Percentiles rank a stretch among this genome's conserved stretches.
Conservation (phyloP, 139 green algal genomes). For the Coccomyxa sp. region DNA sequence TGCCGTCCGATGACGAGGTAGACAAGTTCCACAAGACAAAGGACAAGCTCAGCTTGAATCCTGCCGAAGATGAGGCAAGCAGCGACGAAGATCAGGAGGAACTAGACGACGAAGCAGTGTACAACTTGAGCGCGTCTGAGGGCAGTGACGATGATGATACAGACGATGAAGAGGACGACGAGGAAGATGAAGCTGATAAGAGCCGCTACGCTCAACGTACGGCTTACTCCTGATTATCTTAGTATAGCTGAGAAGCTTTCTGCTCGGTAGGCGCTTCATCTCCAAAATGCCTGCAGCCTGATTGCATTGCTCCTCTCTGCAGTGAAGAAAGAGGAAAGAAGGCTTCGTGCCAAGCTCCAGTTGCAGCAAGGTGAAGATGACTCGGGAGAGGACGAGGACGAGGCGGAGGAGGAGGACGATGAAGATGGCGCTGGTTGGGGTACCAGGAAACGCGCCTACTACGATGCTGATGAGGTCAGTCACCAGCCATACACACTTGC, state of each 20-base stretch:
- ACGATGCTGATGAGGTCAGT: conserved; percentile 50
- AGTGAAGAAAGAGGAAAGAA: conserved; percentile 67
- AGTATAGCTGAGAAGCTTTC: not conserved
- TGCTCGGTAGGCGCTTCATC: not conserved
- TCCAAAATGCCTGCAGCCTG: not conserved
- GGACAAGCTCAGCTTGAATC: conserved; percentile 42
- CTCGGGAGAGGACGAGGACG: conserved; percentile 42
- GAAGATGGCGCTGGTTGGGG: conserved; percentile 47
- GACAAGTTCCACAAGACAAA: conserved; percentile 40
- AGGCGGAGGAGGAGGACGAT: conserved; percentile 32
- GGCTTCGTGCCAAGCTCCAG: conserved; percentile 57
- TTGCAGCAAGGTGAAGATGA: conserved; percentile 47
- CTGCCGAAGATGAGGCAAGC: conserved; percentile 24
- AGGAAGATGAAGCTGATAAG: conserved; percentile 30
- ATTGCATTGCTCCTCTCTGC: conserved; percentile 1
- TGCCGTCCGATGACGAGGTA: conserved; percentile 30
- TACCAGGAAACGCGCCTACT: conserved; percentile 68
- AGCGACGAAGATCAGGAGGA: conserved; percentile 23
- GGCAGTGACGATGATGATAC: conserved; percentile 7
- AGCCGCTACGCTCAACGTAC: conserved; percentile 30
- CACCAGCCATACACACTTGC: conserved; percentile 26
- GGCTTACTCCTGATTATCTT: conserved; percentile 4
- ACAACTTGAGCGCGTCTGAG: conserved; percentile 17
- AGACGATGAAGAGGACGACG: conserved; percentile 18
- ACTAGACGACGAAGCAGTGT: conserved; percentile 37